Evolutionary conservation across 2,329 filamentous ascomycete genomes (phyloP).

Genomic region (Aspergillus japonicus): DNA sequence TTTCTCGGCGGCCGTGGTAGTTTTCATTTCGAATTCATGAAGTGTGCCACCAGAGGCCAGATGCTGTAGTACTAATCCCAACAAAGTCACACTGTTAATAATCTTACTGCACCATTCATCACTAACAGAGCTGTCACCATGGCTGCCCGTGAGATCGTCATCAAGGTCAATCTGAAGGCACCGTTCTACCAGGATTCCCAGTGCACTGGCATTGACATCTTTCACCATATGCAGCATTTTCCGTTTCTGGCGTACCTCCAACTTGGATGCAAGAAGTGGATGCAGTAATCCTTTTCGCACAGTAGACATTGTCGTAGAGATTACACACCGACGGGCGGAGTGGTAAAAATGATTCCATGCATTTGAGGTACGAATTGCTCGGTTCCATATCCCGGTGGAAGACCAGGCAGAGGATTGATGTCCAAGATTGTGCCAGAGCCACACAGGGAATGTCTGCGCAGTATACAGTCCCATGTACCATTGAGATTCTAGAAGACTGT

Average conservation of each 20-base stretch:
- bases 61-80: constrained; percentile 79
- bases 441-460: constrained; percentile 76
- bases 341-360: constrained; percentile 69
- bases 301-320: constrained; percentile 68
- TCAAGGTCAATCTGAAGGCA: constrained; percentile 67
- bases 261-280: constrained; percentile 71
- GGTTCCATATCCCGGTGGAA: constrained; percentile 38
- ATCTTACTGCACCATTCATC: constrained; percentile 71
- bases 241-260: constrained; percentile 74
- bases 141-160: constrained; percentile 54
- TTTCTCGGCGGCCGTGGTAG: constrained; percentile 58
- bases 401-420: constrained; percentile 54
- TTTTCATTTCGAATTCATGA: constrained; percentile 53
- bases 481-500: constrained; percentile 77
- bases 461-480: constrained; percentile 78
- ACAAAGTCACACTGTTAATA: constrained; percentile 75
- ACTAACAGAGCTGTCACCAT: constrained; percentile 42
- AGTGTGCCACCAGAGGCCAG: constrained; percentile 59
- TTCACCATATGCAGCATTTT: constrained; percentile 68
- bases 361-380: constrained; percentile 32
- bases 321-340: constrained; percentile 73
- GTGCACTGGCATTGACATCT: constrained; percentile 77
- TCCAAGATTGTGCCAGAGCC: constrained; percentile 71
- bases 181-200: constrained; percentile 85
- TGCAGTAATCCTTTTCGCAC: constrained; percentile 72